Evolutionary conservation across 768 basidiomycete genomes (phyloP), one percentile per base, ranked within the genome.

Genomic region (Royoungia palumana): DNA sequence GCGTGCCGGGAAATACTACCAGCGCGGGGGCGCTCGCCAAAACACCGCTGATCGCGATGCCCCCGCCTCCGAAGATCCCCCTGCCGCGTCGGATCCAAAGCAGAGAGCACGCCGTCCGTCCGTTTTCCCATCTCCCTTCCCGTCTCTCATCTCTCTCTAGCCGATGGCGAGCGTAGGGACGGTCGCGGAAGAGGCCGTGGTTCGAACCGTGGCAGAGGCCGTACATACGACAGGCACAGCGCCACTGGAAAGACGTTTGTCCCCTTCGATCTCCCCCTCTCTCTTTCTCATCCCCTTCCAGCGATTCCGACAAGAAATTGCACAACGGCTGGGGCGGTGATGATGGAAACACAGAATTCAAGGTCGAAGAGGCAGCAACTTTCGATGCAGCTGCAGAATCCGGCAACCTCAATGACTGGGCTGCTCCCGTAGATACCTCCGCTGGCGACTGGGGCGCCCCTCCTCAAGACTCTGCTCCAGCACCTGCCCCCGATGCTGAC

Each of bases 311-410:
- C 59, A 98, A 97, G 80, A 92, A 91, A 75, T 73, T 94, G 60
- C 87, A 91, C 67, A 88, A 92, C 65, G 87, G 85, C 57, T 98
- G 95, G 95, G 95, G 95, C 56, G 90, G 88, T 35, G 91, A 94
- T 55, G 89, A 94, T 59, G 92, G 88, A 59, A 78, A 74, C 58
- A 69, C 87, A 34, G 95, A 97, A 71, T 78, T 91, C 62, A 85
- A 85, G 72, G 78, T 76, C 28, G 94, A 97, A 68, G 71, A 82
- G 51, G 85, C 80, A 24, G 95, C 87, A 46, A 78, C 71, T 40
- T 74, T 68, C 56, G 93, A 95, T 63, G 89, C 84, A 35, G 74
- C 72, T 20, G 76, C 68, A 20, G 87, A 89, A 62, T 53, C 64
- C 5, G 41, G 47, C 20, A 46, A 44, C 19, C 13, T 61, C 37